These are phyloP conservation scores for Termitomyces sp. DNA, from an alignment of 768 basidiomycete species.

Conservation along the genomic window DNA sequence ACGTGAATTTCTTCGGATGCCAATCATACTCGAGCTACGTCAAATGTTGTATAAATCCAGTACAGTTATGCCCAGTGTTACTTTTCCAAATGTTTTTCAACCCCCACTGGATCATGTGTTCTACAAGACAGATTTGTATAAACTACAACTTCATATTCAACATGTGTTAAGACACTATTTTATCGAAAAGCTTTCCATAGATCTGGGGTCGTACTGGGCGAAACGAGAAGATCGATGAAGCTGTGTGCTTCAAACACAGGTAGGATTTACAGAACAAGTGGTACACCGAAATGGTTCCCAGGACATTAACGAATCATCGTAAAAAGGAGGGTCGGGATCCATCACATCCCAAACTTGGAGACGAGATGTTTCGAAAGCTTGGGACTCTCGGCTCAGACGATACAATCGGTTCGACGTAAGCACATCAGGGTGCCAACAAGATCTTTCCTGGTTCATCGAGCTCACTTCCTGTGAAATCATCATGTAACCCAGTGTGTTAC, in stretches of 20 bases:
- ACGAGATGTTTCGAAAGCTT: neutral
- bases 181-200: too few species aligned
- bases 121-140: too few species aligned
- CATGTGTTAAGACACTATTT: too few species aligned
- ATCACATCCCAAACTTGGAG: slow-evolving; percentile 21
- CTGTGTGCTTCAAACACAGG: neutral
- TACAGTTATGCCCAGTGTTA: too few species aligned
- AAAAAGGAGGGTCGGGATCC: slow-evolving; percentile 24
- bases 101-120: too few species aligned
- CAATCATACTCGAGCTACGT: too few species aligned
- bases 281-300: slow-evolving; percentile 44
- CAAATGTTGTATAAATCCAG: too few species aligned
- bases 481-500: slow-evolving; percentile 36
- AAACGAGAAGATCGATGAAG: neutral
- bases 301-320: slow-evolving; percentile 57
- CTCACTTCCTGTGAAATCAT: slow-evolving; percentile 21
- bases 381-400: slow-evolving; percentile 5
- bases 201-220: too few species aligned
- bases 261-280: neutral
- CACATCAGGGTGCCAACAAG: slow-evolving; percentile 7
- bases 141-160: too few species aligned
- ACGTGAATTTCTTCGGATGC: too few species aligned
- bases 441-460: slow-evolving; percentile 13
- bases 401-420: slow-evolving; percentile 10
- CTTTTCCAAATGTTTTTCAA: too few species aligned